Conservation (phyloP, 1,284 basidiomycete species). For the Moniliophthora roreri region DNA sequence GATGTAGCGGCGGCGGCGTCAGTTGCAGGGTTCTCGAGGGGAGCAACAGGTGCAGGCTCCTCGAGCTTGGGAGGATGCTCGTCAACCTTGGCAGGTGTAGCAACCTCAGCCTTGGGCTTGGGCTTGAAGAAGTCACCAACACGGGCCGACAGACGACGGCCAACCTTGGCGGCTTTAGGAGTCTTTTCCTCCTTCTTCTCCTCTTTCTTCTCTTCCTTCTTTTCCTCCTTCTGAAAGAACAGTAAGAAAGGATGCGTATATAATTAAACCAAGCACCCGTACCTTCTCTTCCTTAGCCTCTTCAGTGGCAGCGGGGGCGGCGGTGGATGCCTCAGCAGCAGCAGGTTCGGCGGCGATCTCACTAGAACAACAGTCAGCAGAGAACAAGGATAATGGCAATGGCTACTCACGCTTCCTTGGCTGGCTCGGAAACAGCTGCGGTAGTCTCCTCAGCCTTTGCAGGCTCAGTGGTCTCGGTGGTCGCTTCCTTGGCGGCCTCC, state of each 20-base stretch:
- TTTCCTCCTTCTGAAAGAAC: conserved; percentile 30
- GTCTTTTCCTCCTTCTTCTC: conserved; percentile 37
- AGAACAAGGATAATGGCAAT: neutral
- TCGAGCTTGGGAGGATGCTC: conserved; percentile 80
- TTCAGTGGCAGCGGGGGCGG: conserved; percentile 31
- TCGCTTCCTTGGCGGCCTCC: conserved; percentile 28
- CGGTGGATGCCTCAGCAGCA: conserved; percentile 24
- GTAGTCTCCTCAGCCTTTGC: conserved; percentile 34
- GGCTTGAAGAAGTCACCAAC: conserved; percentile 79
- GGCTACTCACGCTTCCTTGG: conserved; percentile 56
- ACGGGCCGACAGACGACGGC: conserved; percentile 75
- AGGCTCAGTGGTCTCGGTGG: conserved; percentile 24
- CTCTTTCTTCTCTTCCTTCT: conserved; percentile 52
- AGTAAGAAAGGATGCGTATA: neutral
- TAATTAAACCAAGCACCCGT: conserved; percentile 7
- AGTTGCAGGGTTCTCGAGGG: conserved; percentile 72
- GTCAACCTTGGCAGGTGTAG: conserved; percentile 79
- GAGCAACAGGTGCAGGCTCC: conserved; percentile 70
- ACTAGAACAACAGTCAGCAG: conserved; percentile 25
- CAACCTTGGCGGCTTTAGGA: conserved; percentile 54
- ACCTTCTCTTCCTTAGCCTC: conserved; percentile 67
- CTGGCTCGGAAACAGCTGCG: conserved; percentile 44
- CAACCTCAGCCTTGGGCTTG: conserved; percentile 68
- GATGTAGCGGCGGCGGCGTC: conserved; percentile 36
- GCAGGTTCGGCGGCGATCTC: conserved; percentile 28